Conservation (phyloP, 2,329 filamentous ascomycete species). For the Phaeophleospora eucalypticola region DNA sequence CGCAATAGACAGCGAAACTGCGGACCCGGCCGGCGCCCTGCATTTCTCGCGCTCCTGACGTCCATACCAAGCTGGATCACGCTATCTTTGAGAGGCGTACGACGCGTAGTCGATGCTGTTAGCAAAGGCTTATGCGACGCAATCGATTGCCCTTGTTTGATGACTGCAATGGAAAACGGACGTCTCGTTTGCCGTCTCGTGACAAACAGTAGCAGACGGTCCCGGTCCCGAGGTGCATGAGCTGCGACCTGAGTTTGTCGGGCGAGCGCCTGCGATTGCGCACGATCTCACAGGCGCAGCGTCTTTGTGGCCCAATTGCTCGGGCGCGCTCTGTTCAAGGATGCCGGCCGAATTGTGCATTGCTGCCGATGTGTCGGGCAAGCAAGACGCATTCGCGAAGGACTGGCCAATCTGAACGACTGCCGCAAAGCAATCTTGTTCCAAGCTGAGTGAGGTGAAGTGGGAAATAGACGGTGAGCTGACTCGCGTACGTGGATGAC, state of each 20-base stretch:
- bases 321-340: neutral
- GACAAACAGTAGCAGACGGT: neutral
- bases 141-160: neutral
- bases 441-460: neutral
- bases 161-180: neutral
- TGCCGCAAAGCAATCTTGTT: no score
- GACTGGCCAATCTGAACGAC: no score
- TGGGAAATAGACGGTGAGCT: constrained; percentile 3
- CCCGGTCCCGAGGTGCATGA: neutral
- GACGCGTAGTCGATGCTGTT: neutral
- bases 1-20: neutral
- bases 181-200: neutral
- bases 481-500: constrained; percentile 1
- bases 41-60: constrained; percentile 1
- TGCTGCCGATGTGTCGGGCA: no score
- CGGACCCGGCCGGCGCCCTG: constrained; percentile 3
- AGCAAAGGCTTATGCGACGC: neutral
- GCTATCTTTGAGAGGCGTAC: neutral
- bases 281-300: neutral
- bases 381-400: no score
- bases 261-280: neutral
- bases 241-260: neutral
- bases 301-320: neutral
- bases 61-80: neutral
- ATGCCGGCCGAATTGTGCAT: neutral